Evolutionary conservation across 805 yeast genomes (phyloP), one percentile per base, ranked within the genome.

Genomic region (Kodamaea neixiangensis): DNA sequence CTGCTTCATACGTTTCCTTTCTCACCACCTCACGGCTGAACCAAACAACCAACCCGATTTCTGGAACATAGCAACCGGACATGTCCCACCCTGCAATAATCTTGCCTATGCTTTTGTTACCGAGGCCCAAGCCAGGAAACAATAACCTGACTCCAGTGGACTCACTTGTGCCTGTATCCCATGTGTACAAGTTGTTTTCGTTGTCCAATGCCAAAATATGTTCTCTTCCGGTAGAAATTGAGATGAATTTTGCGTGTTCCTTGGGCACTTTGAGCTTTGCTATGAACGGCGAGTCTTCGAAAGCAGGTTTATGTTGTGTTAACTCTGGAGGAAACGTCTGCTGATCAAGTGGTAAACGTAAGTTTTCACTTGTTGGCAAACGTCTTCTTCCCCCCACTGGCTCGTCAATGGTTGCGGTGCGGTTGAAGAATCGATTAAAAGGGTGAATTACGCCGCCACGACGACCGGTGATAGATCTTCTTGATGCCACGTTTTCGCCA

Each of bases 1-100:
- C 53, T 13, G 19, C 33, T 6, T 64, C 62, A 43, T 48, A 56
- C 21, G 61, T 55, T 20, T 60, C 65, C 38, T 57, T 41, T 3
- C 61, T 49, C 3, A 60, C 42, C 13, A 60, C 31, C 1, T 49
- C 64, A 42, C 81, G 58, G 0, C 61, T 46, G 40, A 69, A 72
- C 92, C 92, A 86, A 14, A 80, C 73, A 0, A 84, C 74, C 20
- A 87, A 62, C 0, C 92, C 90, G 44, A 76, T 67, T 5, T 68
- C 67, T 15, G 69, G 69, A 2, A 83, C 65, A 44, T 75, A 70
- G 17, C 80, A 80, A 39, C 81, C 79, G 47, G 81, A 78, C 13
- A 77, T 64, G 51, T 79, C 76, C 93, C 93, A 87, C 0, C 93
- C 94, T 14, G 89, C 85, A 10, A 75, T 72, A 7, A 83, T 75